Base-by-base conservation (phyloP, 208 protist genomes). In the Leishmania braziliensis region DNA sequence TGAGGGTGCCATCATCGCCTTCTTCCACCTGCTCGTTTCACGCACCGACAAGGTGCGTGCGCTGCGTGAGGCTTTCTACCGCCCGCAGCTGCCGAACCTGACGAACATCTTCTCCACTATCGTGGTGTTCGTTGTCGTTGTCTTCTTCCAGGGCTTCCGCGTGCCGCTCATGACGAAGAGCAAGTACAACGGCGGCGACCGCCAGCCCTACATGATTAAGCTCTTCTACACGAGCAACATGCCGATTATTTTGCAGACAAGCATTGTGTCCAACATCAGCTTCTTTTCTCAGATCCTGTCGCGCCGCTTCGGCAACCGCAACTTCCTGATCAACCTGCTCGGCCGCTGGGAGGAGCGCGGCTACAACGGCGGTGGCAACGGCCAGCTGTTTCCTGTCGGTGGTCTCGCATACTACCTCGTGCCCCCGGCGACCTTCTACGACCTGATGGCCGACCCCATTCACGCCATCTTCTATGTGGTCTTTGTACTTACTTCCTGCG, bases 141-240 rank as follows among this genome's bases (percentile, higher is more conserved):
- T 99, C 80, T 99, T 99, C 94, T 99, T 99, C 89, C 99, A 99
- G 86, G 99, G 99, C 88, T 99, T 99, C 95, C 92, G 97, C 51
- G 98, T 99, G 48, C 98, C 97, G 50, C 93, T 99, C 48, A 95
- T 95, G 89, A 97, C 94, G 20, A 96, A 93, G 77, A 95, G 88
- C 66, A 93, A 97, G 82, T 93, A 90, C 86, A 87, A 89, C 65
- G 89, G 85, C 66, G 86, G 84, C 54, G 92, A 95, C 79, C 93
- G 95, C 66, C 90, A 95, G 85, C 92, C 95, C 20, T 99, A 99
- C 96, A 98, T 99, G 77, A 99, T 99, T 86, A 99, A 99, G 91
- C 98, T 99, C 74, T 99, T 99, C 94, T 99, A 99, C 96, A 99
- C 99, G 9, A 99, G 98, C 81, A 99, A 99, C 93, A 99, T 99